phyloP scores from a whole-genome alignment of 257 asterid species.

The Nicotiana undulata region DNA sequence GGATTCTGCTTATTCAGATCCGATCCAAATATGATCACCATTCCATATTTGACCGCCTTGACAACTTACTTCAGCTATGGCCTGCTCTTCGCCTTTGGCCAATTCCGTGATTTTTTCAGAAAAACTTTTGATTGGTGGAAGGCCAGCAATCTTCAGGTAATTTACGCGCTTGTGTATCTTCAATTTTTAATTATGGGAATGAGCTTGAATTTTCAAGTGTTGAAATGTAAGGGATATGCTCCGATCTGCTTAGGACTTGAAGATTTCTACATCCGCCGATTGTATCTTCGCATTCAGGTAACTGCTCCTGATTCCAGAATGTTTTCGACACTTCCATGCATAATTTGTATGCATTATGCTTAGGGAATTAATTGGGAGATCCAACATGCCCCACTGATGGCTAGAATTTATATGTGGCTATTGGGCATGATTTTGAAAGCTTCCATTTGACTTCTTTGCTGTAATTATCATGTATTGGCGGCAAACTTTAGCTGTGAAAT shows the following conservation, averaged over 20 bases:
- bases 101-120: slow-evolving; percentile 83
- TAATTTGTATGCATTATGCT: neutral
- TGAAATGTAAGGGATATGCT: slow-evolving; percentile 71
- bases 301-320: neutral
- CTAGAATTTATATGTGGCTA: neutral
- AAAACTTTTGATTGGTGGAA: slow-evolving; percentile 68
- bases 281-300: slow-evolving; percentile 92
- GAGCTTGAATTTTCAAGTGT: slow-evolving; percentile 8
- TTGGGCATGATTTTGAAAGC: neutral
- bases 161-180: neutral
- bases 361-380: neutral
- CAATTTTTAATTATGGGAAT: neutral
- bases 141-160: slow-evolving; percentile 67
- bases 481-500: neutral
- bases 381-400: neutral
- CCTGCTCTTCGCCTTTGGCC: slow-evolving; percentile 91
- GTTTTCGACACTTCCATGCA: neutral
- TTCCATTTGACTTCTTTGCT: neutral
- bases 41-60: slow-evolving; percentile 87
- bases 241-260: slow-evolving; percentile 99
- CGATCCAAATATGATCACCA: slow-evolving; percentile 72
- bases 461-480: neutral
- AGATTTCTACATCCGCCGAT: slow-evolving; percentile 88
- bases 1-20: slow-evolving; percentile 32
- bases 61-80: slow-evolving; percentile 96